These are phyloP conservation scores for Cenchrus fungigraminus DNA, from an alignment of 176 grass and related monocot genomes.

Conservation along the genomic window DNA sequence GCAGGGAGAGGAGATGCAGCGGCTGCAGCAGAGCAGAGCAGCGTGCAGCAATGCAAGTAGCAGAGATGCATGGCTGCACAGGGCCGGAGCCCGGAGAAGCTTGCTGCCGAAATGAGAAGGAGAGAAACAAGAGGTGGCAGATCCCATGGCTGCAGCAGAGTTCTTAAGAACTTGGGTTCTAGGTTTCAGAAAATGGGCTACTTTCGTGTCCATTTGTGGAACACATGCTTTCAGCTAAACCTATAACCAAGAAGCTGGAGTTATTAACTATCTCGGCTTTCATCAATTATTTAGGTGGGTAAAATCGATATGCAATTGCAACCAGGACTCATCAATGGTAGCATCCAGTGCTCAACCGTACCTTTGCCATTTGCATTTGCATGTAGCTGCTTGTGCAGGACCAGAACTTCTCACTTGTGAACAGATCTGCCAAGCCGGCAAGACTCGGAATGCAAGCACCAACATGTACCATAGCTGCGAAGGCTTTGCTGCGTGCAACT, in stretches of 20 bases:
- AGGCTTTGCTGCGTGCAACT: too few relatives aligned
- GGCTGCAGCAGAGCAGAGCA: conserved; percentile 74
- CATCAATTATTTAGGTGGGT: too few relatives aligned
- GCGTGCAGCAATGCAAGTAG: conserved; percentile 79
- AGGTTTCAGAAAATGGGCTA: conserved; percentile 21
- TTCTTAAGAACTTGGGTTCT: background rate
- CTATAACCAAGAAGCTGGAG: too few relatives aligned
- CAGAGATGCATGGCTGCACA: conserved; percentile 74
- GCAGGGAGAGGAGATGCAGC: conserved; percentile 95
- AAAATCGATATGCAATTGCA: too few relatives aligned
- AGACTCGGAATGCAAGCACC: too few relatives aligned
- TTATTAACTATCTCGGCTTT: too few relatives aligned
- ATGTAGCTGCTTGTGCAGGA: too few relatives aligned
- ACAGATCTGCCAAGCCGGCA: background rate
- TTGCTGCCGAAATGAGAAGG: conserved; percentile 74
- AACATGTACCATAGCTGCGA: too few relatives aligned
- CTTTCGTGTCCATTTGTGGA: conserved; percentile 24
- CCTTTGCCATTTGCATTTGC: too few relatives aligned
- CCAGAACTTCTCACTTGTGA: too few relatives aligned
- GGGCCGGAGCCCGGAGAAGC: conserved; percentile 55
- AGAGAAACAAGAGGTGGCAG: conserved; percentile 77
- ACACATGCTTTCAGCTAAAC: background rate
- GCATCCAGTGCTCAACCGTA: too few relatives aligned
- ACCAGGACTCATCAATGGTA: too few relatives aligned
- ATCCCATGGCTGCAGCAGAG: conserved; percentile 66